Conservation (phyloP, 1,139 yeast species). For the Arxiozyma bovina region DNA sequence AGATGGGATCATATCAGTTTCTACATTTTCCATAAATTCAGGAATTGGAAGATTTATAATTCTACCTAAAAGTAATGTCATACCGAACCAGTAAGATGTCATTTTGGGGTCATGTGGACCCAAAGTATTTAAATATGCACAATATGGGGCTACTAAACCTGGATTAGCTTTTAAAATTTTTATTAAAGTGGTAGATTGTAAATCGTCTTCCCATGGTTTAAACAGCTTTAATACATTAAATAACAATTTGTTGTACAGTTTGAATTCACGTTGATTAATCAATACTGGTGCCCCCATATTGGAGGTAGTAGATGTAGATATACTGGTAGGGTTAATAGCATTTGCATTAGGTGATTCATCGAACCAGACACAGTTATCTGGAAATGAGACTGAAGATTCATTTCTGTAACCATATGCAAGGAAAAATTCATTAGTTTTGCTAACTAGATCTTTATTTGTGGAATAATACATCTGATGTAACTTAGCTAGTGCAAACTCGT, state of each 20-base stretch:
- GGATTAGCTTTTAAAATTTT: slow-evolving; percentile 47
- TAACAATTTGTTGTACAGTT: slow-evolving; percentile 57
- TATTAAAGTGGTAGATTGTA: slow-evolving; percentile 50
- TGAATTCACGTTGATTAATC: slow-evolving; percentile 44
- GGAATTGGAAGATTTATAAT: slow-evolving; percentile 52
- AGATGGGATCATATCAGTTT: slow-evolving; percentile 28
- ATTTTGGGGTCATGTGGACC: slow-evolving; percentile 64
- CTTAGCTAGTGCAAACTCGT: slow-evolving; percentile 63
- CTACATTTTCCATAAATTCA: slow-evolving; percentile 21
- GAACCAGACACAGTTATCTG: slow-evolving; percentile 52
- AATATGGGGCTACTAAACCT: slow-evolving; percentile 69
- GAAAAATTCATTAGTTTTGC: slow-evolving; percentile 43
- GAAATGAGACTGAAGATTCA: slow-evolving; percentile 54
- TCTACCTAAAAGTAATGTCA: slow-evolving; percentile 52
- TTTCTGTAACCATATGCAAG: slow-evolving; percentile 42
- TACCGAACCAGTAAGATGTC: slow-evolving; percentile 77
- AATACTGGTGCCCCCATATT: slow-evolving; percentile 13
- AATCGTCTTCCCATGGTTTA: slow-evolving; percentile 73
- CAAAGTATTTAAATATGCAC: slow-evolving; percentile 47
- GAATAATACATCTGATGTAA: slow-evolving; percentile 46
- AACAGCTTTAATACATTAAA: slow-evolving; percentile 54
- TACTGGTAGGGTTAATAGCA: slow-evolving; percentile 3
- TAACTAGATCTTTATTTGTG: slow-evolving; percentile 31
- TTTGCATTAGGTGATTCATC: slow-evolving; percentile 24
- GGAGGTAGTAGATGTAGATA: slow-evolving; percentile 12